Evolutionary conservation across 2,329 filamentous ascomycete genomes (phyloP), one percentile per base, ranked within the genome.

Genomic region (Colletotrichum euphorbiae): DNA sequence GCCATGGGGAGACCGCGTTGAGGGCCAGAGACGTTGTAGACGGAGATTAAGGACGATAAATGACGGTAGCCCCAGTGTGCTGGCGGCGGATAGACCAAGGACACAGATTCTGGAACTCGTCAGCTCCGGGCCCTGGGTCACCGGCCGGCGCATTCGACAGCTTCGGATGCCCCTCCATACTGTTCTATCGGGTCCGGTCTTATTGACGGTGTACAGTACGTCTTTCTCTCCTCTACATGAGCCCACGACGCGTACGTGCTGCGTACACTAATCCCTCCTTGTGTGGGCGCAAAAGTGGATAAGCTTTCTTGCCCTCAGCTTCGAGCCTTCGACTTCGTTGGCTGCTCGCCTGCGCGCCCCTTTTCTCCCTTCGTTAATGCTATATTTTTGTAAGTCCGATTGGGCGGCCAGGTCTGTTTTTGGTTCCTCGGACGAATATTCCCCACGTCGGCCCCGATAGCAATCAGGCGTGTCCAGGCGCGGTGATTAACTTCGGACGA

Each of bases 401-500:
- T 66, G 54, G 54, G 54, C 19, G 33, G 33, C 15, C 46, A 33
- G 36, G 13, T 31, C 45, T 31, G 17, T 58, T 59, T 43, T 59
- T 45, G 17, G 33, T 24, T 38, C 21, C 42, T 50, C 60, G 61
- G 61, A 55, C 50, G 46, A 59, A 19, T 24, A 3, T 24, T 33
- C 24, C 28, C 54, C 54, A 59, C 40, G 5, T 46, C 19, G 48
- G 65, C 54, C 61, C 65, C 48, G 17, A 54, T n/a, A 21, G 12
- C 38, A 31, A 17, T 61, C 65, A 65, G 61, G 60, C 28, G 33
- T 13, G 33, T 48, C 15, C 11, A 40, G 13, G 21, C 11, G 38
- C 11, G 45, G 33, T 48, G 21, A 55, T 69, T 48, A 67, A 69
- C 56, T 67, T 67, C 57, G 52, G 67, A 67, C 67, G 57, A 67